A percentile compares a stretch with the other conserved stretches of the same genome.
phyloP scores from a whole-genome alignment of 2,329 filamentous ascomycete species.

The Anthostomella pinea region DNA sequence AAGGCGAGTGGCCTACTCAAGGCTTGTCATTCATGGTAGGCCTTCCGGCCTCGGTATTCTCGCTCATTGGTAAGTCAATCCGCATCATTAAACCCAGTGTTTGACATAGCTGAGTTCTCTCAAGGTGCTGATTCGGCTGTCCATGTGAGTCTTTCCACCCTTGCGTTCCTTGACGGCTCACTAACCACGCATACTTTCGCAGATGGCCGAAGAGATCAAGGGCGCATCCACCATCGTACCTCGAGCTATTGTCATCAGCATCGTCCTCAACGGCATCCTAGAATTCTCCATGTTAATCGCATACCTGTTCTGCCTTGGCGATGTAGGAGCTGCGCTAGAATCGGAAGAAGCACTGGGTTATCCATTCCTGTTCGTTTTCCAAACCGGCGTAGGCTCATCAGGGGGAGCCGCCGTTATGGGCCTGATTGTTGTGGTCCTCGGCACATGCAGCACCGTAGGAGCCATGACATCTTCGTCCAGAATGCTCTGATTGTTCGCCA shows the following conservation, averaged over 20 bases:
- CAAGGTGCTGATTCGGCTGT: too few relatives aligned
- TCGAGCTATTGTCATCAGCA: conserved; percentile 3
- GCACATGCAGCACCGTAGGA: conserved; percentile 4
- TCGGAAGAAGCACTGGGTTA: conserved; percentile 3
- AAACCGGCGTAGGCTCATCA: conserved; percentile 1
- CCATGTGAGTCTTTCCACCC: too few relatives aligned
- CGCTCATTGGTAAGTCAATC: conserved; percentile 5
- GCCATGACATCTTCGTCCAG: conserved; percentile 6
- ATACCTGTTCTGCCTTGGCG: conserved; percentile 8
- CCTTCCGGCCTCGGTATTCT: conserved; percentile 4
- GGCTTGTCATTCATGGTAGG: conserved; percentile 12
- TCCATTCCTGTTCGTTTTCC: conserved; percentile 8
- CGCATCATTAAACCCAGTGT: too few relatives aligned
- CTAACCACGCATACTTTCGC: too few relatives aligned
- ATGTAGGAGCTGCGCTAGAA: conserved; percentile 4
- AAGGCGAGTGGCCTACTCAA: conserved; percentile 9
- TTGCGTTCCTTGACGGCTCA: too few relatives aligned
- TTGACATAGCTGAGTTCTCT: too few relatives aligned
- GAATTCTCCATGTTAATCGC: conserved; percentile 8
- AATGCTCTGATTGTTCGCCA: conserved; percentile 8
- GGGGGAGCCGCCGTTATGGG: conserved; percentile 5
- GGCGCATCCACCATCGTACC: conserved; percentile 6
- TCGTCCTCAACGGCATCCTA: conserved; percentile 4
- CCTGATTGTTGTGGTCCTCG: conserved; percentile 3
- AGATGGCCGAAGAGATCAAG: conserved; percentile 10